A percentile compares a stretch with the other conserved stretches of the same genome.
Conservation (phyloP, 352 stramenopile genomes). For the Globisporangium parvum region DNA sequence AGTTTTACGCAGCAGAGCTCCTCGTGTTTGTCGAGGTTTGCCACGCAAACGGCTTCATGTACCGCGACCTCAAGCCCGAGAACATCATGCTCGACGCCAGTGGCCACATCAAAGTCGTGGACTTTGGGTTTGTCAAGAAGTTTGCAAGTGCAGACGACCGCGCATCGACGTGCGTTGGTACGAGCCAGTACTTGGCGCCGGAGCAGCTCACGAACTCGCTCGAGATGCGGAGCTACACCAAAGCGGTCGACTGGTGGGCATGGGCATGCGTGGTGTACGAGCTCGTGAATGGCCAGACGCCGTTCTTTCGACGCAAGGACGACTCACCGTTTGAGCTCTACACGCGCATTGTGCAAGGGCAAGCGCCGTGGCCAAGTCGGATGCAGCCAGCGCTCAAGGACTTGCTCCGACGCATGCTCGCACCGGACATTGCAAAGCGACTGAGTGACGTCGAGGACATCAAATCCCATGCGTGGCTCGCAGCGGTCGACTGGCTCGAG, state of each 20-base stretch:
- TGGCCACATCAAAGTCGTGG: slow-evolving; percentile 63
- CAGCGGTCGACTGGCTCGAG: slow-evolving; percentile 53
- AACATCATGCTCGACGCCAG: slow-evolving; percentile 82
- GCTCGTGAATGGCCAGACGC: slow-evolving; percentile 59
- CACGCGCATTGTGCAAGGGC: slow-evolving; percentile 67
- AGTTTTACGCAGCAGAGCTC: slow-evolving; percentile 73
- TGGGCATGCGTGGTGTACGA: slow-evolving; percentile 80
- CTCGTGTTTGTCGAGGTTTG: slow-evolving; percentile 50
- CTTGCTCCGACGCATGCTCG: slow-evolving; percentile 63
- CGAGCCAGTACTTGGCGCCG: slow-evolving; percentile 62
- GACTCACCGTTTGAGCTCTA: slow-evolving; percentile 87
- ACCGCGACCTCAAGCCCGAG: slow-evolving; percentile 87
- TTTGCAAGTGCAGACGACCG: slow-evolving; percentile 29
- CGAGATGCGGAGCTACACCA: slow-evolving; percentile 57
- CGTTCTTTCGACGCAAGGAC: slow-evolving; percentile 70
- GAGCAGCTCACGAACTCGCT: slow-evolving; percentile 65
- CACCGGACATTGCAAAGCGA: slow-evolving; percentile 38
- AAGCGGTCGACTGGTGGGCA: slow-evolving; percentile 82
- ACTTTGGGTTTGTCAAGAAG: slow-evolving; percentile 62
- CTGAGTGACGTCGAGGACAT: slow-evolving; percentile 40
- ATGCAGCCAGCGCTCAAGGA: slow-evolving; percentile 41
- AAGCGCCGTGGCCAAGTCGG: slow-evolving; percentile 46
- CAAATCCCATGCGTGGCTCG: slow-evolving; percentile 63
- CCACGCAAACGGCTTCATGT: slow-evolving; percentile 61
- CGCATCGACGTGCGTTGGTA: slow-evolving; percentile 52